Evolutionary conservation across 192 early-diverging fungal species (phyloP), one percentile per base, ranked within the genome.

Genomic region (Backusella tuberculispora): DNA sequence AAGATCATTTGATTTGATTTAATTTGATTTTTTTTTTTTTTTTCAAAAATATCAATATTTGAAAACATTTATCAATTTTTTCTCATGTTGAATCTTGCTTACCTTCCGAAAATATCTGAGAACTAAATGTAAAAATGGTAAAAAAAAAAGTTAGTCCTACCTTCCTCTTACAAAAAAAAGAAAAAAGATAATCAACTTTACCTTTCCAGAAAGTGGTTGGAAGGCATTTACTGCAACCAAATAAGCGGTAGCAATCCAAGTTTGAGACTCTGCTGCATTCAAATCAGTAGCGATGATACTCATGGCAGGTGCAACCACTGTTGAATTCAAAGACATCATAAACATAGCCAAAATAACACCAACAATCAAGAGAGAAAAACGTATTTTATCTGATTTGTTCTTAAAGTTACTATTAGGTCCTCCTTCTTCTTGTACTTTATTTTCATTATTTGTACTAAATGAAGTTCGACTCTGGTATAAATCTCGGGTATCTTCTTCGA

Each of bases 161-260:
- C n/a, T n/a, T n/a, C n/a, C n/a, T n/a, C n/a, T n/a, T n/a, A n/a
- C n/a, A n/a, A n/a, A n/a, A 38, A 71, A 48, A 19, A 48, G 29
- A 26, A 60, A 38, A 12, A 71, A 48, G n/a, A 48, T 19, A 26
- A 60, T 21, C 5, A 0, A 24, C 26, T 41, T 66, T 75, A 80
- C 74, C 41, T 74, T 75, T 42, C 74, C 78, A 8, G 74, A 66
- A 40, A 80, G 38, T n/a, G 78, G 78, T 38, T 80, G 78, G 0
- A 68, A 63, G 9, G 78, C 63, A 45, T 80, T 80, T 13, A 80
- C 72, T 34, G 74, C 74, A 26, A 80, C 74, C n/a, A 80, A 42
- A 5, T 80, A 80, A 67, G 74, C 74, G 12, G 78, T 80, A 26
- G 78, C 78, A 68, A 80, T 80, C 78, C 78, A 80, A 24, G 78